phyloP scores from a whole-genome alignment of 805 yeast species.

The Kodamaea kakaduensis region DNA sequence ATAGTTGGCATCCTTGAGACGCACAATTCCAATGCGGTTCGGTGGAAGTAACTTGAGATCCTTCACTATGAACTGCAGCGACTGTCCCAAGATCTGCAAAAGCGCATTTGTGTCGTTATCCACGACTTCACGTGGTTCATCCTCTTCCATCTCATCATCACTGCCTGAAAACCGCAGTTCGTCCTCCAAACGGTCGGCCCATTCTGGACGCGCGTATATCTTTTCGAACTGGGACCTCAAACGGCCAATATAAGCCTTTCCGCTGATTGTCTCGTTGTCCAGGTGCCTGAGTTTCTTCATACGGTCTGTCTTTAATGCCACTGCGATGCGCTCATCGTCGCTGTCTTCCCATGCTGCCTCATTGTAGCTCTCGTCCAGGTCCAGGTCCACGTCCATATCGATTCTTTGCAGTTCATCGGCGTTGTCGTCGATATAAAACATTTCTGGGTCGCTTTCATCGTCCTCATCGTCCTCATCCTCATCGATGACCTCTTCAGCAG shows the following conservation, averaged over 20 bases:
- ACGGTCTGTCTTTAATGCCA: slow-evolving; percentile 60
- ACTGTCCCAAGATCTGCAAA: slow-evolving; percentile 27
- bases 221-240: slow-evolving; percentile 67
- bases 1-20: slow-evolving; percentile 83
- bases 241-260: slow-evolving; percentile 58
- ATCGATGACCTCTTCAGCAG: slow-evolving; percentile 29
- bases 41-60: slow-evolving; percentile 63
- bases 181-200: slow-evolving; percentile 53
- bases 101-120: slow-evolving; percentile 28
- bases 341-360: slow-evolving; percentile 77
- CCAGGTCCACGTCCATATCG: slow-evolving; percentile 16
- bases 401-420: slow-evolving; percentile 28
- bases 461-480: slow-evolving; percentile 22
- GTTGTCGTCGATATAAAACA: slow-evolving; percentile 43
- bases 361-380: slow-evolving; percentile 29
- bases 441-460: slow-evolving; percentile 36
- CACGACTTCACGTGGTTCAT: slow-evolving; percentile 10
- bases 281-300: slow-evolving; percentile 67
- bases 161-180: slow-evolving; percentile 28
- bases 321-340: slow-evolving; percentile 73
- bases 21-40: slow-evolving; percentile 64
- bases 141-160: slow-evolving; percentile 17
- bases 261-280: slow-evolving; percentile 54
- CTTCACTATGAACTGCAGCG: slow-evolving; percentile 37
- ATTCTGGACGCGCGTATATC: slow-evolving; percentile 79